Evolutionary conservation across 2,329 filamentous ascomycete species (phyloP), one percentile per base, ranked within the genome.

Genomic region (Juglanconis sp.): DNA sequence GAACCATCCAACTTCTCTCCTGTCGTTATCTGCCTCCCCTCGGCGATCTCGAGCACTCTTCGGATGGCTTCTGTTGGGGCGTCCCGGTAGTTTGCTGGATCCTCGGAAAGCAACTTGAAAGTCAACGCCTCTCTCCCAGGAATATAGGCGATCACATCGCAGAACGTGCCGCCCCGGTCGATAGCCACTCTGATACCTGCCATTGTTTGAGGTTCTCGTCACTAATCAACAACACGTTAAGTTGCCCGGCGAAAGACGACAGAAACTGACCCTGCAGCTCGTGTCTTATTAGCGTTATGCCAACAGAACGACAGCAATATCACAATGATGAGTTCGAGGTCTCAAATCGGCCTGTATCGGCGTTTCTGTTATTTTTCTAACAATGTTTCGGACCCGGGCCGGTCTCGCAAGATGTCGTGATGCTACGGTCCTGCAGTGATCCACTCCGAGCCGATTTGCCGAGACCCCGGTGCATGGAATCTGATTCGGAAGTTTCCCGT

Each of bases 71-170:
- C 88, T 15, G 89, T 77, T 0, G 88, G 88, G 1, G 88, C 88
- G 75, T 91, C 88, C 46, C 84, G 77, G 71, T 91, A 91, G 70
- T 89, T 90, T 35, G 79, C 74, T 0, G 88, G 87, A 67, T 91
- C 88, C 65, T 89, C 89, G 0, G 89, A 92, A 11, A 92, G 80
- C 1, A 92, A 77, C 71, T 92, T 92, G 71, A 92, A 88, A 55
- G 91, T 76, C 52, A 91, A 79, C 63, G 90, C 86, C 70, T 90
- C 85, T 69, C 84, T 79, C 75, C 87, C 87, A 64, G 81, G 80
- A 17, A 86, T 84, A 2, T 80, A 82, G 57, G 86, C 87, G 5
- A 87, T 84, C 61, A 88, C 88, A 70, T 91, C 88, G 60, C 87
- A 90, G 72, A 91, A 91, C n/a, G 88, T 90, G 60, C 88, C 88